A percentile compares a stretch with the other conserved stretches of the same genome.
Conservation (phyloP, 345 rosid species). For the Eucalyptus microcorys region DNA sequence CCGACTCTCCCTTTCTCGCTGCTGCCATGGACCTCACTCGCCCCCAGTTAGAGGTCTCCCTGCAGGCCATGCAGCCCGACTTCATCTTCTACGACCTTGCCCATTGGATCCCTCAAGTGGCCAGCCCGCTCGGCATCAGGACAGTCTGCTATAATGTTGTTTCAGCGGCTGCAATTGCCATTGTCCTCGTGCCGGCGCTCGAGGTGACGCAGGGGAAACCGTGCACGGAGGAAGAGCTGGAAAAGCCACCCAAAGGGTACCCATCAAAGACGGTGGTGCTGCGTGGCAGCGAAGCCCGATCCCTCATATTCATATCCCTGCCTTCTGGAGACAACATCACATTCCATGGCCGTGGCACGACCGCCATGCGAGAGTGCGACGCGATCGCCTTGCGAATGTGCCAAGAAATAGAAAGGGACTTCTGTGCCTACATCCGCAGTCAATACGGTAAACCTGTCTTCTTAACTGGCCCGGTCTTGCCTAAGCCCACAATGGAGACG, state of each 20-base stretch:
- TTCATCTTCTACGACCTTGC: constrained; percentile 34
- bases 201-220: constrained; percentile 13
- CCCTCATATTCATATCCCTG: too few species aligned
- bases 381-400: constrained; percentile 28
- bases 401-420: constrained; percentile 40
- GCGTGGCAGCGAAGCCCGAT: too few species aligned
- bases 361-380: too few species aligned
- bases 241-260: constrained; percentile 41
- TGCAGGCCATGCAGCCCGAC: constrained; percentile 19
- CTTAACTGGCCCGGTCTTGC: constrained; percentile 53
- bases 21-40: constrained; percentile 51
- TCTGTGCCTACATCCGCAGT: constrained; percentile 38
- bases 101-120: constrained; percentile 13
- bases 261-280: too few species aligned
- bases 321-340: too few species aligned
- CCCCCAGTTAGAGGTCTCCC: constrained; percentile 30
- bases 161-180: constrained; percentile 43
- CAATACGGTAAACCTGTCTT: constrained; percentile 39
- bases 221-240: constrained; percentile 29
- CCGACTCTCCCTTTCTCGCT: constrained; percentile 22
- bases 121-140: constrained; percentile 41
- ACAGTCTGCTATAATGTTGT: constrained; percentile 31
- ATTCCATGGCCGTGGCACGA: too few species aligned
- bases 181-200: constrained; percentile 51
- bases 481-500: background rate